A percentile compares a stretch with the other conserved stretches of the same genome.
phyloP scores from a whole-genome alignment of 2,329 filamentous ascomycete species.

The Colletotrichum liriopes region DNA sequence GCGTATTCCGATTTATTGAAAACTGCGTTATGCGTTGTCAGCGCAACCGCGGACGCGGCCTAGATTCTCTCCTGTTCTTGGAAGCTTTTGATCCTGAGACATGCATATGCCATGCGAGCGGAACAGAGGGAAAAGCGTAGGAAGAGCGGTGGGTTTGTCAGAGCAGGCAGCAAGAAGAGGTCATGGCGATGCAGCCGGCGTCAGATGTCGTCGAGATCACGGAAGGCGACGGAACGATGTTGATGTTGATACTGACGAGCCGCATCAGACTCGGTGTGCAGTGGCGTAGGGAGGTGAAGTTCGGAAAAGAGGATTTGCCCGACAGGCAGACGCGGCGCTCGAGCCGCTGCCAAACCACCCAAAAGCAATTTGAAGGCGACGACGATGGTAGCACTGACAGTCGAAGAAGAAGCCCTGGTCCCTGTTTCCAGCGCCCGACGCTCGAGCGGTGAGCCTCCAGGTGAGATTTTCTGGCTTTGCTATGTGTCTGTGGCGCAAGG shows the following conservation, averaged over 20 bases:
- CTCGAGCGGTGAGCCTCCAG: slow-evolving; percentile 6
- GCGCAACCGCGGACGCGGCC: background rate
- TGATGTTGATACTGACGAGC: slow-evolving; percentile 5
- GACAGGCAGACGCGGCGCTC: background rate
- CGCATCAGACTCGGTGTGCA: background rate
- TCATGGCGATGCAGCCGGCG: background rate
- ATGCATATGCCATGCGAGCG: slow-evolving; percentile 20
- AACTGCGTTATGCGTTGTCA: slow-evolving; percentile 30
- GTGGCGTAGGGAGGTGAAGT: background rate
- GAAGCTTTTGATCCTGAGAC: background rate
- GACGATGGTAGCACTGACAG: background rate
- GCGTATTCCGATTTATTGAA: background rate
- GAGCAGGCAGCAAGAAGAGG: background rate
- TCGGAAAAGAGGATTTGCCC: background rate
- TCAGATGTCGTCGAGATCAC: background rate
- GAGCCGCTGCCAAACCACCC: background rate
- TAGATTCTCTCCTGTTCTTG: background rate
- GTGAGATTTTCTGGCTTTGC: background rate
- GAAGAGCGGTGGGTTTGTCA: background rate
- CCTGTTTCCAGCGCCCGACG: background rate
- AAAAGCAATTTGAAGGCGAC: background rate
- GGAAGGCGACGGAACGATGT: background rate
- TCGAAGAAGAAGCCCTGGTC: background rate
- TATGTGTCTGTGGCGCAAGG: slow-evolving; percentile 1
- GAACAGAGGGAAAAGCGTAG: background rate